Evolutionary conservation across 148 eudicot species (phyloP).

Genomic region (Cornus controversa): DNA sequence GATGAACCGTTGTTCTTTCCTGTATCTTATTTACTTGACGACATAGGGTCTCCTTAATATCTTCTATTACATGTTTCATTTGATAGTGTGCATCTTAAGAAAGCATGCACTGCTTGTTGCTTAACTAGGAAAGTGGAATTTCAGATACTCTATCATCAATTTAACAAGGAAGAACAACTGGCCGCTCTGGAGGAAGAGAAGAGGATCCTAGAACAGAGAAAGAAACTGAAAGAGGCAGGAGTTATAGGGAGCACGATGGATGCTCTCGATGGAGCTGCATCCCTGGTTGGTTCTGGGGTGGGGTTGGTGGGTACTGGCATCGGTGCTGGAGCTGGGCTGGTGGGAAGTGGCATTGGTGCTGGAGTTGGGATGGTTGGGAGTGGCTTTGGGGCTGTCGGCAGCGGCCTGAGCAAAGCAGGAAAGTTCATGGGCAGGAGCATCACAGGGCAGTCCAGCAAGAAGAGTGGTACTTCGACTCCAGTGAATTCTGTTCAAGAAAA

Average conservation of each 20-base stretch:
- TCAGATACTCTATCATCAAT: constrained; percentile 74
- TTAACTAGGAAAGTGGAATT: neutral
- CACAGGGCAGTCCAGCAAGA: constrained; percentile 52
- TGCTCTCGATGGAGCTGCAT: no score
- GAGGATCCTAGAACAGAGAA: constrained; percentile 62
- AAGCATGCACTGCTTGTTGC: neutral
- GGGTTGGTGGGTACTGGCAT: constrained; percentile 73
- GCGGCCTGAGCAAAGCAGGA: constrained; percentile 83
- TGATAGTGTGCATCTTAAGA: neutral
- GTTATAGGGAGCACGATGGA: constrained; percentile 91
- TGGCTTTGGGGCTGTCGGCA: constrained; percentile 78
- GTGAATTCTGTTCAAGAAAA: constrained; percentile 53
- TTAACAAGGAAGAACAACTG: constrained; percentile 79
- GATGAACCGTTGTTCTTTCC: neutral
- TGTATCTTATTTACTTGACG: neutral
- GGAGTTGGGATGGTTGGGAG: constrained; percentile 57
- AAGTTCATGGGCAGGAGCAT: constrained; percentile 88
- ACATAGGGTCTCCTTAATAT: neutral
- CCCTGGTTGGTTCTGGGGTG: constrained; percentile 67
- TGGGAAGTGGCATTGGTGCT: constrained; percentile 60
- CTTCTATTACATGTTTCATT: neutral
- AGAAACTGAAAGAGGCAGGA: constrained; percentile 86
- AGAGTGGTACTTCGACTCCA: constrained; percentile 65
- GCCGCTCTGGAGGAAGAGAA: constrained; percentile 85
- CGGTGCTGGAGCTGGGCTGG: constrained; percentile 66